Base-by-base conservation (phyloP, 495 filamentous ascomycete species). In the Gamarada debralockiae region DNA sequence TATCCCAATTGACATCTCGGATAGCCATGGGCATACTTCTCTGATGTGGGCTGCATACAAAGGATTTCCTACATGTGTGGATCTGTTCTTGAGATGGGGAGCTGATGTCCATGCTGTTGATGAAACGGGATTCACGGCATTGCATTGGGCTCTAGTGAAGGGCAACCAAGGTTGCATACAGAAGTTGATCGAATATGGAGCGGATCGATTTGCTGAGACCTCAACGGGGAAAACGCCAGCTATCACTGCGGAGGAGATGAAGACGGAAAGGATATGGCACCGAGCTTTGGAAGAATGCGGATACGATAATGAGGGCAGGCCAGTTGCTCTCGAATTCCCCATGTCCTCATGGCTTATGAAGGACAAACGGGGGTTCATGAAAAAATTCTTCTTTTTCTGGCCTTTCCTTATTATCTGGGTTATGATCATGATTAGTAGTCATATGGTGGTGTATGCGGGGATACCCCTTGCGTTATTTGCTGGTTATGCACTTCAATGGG, bases 31-130 rank as follows among this genome's bases (percentile, higher is more conserved):
- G 10, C 95, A 98, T 69, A 97, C 95, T 1, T 84, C 82, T 33
- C 71, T 98, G 47, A 98, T 98, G 93, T 98, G 93, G 93, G 89
- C 95, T 21, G 92, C 92, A 24, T 98, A 98, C 70, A 98, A 97
- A 65, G 95, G 95, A 17, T 95, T 81, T 65, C 86, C 90, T 0
- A 83, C 83, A 20, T 93, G 87, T 62, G 95, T 98, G 40, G 95
- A 97, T 66, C 69, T 97, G 20, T 93, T 96, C 61, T 68, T 98
- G 50, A 84, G 90, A 53, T 98, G 93, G 92, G 93, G 93, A 22
- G 93, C 93, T 27, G 91, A 90, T 65, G 87, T 95, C 15, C 90
- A 95, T 67, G 85, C 89, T 27, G 82, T 79, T 39, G 93, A 98
- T 63, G 90, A 96, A 59, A 83, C 87, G 52, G 92, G 92, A 6